Base-by-base conservation (phyloP, 2,329 filamentous ascomycete genomes). In the Colletotrichum sp. region DNA sequence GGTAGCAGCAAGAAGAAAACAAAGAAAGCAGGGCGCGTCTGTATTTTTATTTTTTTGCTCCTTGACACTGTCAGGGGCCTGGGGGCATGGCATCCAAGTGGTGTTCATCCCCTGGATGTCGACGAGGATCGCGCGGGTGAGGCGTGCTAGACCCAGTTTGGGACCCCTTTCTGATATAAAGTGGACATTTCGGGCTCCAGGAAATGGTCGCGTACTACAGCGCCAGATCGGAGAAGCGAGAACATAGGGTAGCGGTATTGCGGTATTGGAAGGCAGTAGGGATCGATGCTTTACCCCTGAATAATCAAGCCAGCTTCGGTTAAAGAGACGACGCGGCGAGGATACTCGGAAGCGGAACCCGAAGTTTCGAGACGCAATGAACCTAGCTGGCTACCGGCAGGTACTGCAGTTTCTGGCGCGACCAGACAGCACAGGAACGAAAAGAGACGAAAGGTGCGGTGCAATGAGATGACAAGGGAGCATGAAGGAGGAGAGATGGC, bases 41-140 rank as follows among this genome's bases (percentile, higher is more conserved):
- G 83, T 86, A 85, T 86, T 87, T 81, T 87, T 87, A 86, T 86
- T 84, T 83, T 83, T 80, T 82, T 83, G 72, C 36, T 66, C 82
- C 83, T 84, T 83, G 84, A 84, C 82, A 82, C 82, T 82, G 82
- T 84, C 84, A 84, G 82, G 86, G 85, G 83, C 82, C 82, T 82
- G 84, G 84, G 83, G 82, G 80, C 33, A 55, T 65, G 82, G 80
- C 33, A 55, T 57, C 69, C 38, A 72, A 70, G 72, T 81, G 80
- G 80, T 78, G 74, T 80, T 81, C 82, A 83, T 83, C 80, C 80
- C 83, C 84, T 83, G 83, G 83, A 81, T 80, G 75, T 73, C 69
- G 81, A 81, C 79, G 86, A 88, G 87, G 86, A 86, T 86, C 79
- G 80, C 81, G 84, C 84, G 85, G 85, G 82, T 84, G 86, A 86